phyloP scores from a whole-genome alignment of 2,329 filamentous ascomycete genomes.

The Elsinoe fawcettii region DNA sequence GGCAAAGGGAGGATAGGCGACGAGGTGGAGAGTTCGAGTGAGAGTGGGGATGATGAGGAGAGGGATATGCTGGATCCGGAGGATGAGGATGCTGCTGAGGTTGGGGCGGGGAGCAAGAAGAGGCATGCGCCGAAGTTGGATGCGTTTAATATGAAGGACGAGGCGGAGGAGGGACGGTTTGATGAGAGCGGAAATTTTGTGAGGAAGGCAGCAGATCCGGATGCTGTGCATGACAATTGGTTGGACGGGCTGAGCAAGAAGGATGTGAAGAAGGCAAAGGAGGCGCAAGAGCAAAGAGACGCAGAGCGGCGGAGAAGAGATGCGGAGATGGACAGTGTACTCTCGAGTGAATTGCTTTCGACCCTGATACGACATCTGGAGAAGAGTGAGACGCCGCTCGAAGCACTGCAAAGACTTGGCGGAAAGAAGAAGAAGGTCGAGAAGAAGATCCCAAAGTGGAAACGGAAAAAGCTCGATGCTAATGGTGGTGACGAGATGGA shows the following conservation, averaged over 20 bases:
- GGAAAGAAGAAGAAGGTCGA: slow-evolving; percentile 42
- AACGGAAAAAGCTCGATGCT: slow-evolving; percentile 45
- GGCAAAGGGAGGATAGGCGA: slow-evolving; percentile 42
- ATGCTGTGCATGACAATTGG: slow-evolving; percentile 88
- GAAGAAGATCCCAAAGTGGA: slow-evolving; percentile 51
- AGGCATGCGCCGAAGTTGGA: slow-evolving; percentile 89
- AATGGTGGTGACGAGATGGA: slow-evolving; percentile 56
- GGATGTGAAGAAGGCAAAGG: slow-evolving; percentile 80
- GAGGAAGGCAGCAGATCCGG: slow-evolving; percentile 78
- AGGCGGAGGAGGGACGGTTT: slow-evolving; percentile 88
- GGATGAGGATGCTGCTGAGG: slow-evolving; percentile 74
- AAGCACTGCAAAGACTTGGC: slow-evolving; percentile 69
- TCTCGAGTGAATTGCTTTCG: slow-evolving; percentile 66
- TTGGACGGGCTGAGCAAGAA: slow-evolving; percentile 87
- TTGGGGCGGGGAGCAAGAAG: slow-evolving; percentile 85
- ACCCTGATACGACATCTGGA: slow-evolving; percentile 67
- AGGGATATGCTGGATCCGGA: slow-evolving; percentile 58
- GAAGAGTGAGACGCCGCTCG: slow-evolving; percentile 74
- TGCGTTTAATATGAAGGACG: slow-evolving; percentile 86
- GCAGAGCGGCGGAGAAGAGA: slow-evolving; percentile 64
- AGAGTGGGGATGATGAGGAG: slow-evolving; percentile 54
- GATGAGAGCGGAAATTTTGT: slow-evolving; percentile 89
- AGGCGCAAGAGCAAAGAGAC: slow-evolving; percentile 79
- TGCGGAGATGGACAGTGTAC: slow-evolving; percentile 63
- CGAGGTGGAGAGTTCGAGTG: slow-evolving; percentile 54